These are phyloP conservation scores for Tephrocybe sp. DNA, from an alignment of 768 basidiomycete genomes.

Conservation along the genomic window DNA sequence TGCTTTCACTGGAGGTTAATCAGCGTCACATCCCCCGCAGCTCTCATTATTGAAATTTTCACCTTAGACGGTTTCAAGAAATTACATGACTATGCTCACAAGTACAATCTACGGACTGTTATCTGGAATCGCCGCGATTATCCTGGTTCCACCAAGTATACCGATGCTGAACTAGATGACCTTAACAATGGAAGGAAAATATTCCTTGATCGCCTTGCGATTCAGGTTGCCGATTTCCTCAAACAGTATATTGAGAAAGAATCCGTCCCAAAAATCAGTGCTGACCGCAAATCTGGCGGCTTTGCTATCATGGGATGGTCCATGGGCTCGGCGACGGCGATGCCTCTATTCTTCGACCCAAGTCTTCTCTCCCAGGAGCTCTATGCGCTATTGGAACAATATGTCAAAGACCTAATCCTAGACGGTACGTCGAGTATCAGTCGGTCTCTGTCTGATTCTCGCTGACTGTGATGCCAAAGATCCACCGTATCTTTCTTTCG, in stretches of 20 bases:
- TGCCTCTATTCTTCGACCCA: constrained; percentile 28
- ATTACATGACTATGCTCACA: constrained; percentile 20
- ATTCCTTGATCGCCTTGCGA: constrained; percentile 26
- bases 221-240: constrained; percentile 27
- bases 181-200: constrained; percentile 21
- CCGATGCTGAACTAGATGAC: constrained; percentile 30
- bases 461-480: constrained; percentile 18
- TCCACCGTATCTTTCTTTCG: constrained; percentile 28
- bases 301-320: constrained; percentile 40
- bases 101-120: constrained; percentile 26
- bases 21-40: background rate
- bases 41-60: background rate
- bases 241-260: constrained; percentile 25
- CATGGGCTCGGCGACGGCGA: constrained; percentile 26
- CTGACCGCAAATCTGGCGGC: constrained; percentile 29
- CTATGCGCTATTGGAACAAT: constrained; percentile 25
- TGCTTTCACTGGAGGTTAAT: constrained; percentile 32
- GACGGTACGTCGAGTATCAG: constrained; percentile 24
- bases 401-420: constrained; percentile 29
- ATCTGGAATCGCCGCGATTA: constrained; percentile 32
- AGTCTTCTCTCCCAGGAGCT: constrained; percentile 18
- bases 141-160: constrained; percentile 30
- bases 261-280: constrained; percentile 23
- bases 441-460: background rate
- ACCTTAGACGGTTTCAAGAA: constrained; percentile 15